Percentiles rank a stretch among this genome's conserved stretches.
Evolutionary conservation across 2,329 filamentous ascomycete species (phyloP).

Genomic region (Cercospora sp.): DNA sequence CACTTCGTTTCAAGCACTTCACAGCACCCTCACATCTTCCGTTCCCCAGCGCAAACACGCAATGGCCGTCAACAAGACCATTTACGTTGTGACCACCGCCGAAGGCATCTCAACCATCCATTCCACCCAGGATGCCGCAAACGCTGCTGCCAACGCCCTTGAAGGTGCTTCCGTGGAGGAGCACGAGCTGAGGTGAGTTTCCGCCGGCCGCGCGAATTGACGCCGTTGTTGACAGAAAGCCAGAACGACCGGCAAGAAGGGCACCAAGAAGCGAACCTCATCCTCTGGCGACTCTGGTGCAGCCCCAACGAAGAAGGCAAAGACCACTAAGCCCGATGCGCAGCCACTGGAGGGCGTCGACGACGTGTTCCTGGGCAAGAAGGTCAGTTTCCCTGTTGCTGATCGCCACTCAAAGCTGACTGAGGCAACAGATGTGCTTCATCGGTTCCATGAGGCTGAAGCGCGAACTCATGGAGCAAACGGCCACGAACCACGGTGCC

Average conservation of each 20-base stretch:
- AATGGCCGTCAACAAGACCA: not conserved
- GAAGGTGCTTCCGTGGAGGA: constrained; percentile 1
- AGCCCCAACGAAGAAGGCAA: constrained; percentile 8
- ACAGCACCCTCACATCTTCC: not conserved
- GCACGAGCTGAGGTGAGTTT: not conserved
- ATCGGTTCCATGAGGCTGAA: constrained; percentile 9
- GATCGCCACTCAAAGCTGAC: not conserved
- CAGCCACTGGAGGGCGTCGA: not conserved
- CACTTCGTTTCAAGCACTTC: not conserved
- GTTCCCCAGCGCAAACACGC: not conserved
- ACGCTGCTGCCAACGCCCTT: not conserved
- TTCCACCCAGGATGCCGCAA: not conserved
- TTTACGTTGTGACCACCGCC: not conserved
- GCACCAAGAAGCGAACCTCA: not conserved
- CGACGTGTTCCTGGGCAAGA: constrained; percentile 10
- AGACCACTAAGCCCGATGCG: not conserved
- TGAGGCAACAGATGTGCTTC: constrained; percentile 5
- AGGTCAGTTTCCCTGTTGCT: not conserved
- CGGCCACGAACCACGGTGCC: constrained; percentile 8
- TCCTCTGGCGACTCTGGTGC: not conserved
- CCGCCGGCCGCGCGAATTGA: not conserved
- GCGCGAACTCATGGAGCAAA: not conserved
- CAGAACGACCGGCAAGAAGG: constrained; percentile 3
- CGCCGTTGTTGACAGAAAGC: not conserved
- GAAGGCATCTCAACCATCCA: not conserved